A percentile compares a stretch with the other conserved stretches of the same genome.
phyloP scores from a whole-genome alignment of 768 basidiomycete genomes.

The Podaxis sp. region DNA sequence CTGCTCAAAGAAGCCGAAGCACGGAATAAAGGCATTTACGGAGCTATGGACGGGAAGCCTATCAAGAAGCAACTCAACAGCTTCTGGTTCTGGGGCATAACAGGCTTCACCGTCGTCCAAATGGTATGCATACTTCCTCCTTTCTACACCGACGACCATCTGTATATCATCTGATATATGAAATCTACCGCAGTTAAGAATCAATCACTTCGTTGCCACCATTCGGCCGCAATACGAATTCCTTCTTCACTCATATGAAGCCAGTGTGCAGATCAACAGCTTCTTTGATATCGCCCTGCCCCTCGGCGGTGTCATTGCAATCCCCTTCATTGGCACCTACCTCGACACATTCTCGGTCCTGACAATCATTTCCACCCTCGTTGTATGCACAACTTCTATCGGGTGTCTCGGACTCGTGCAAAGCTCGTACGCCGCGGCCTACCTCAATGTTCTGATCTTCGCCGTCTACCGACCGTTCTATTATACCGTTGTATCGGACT shows the following conservation, averaged over 20 bases:
- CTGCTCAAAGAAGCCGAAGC: background rate
- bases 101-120: conserved; percentile 3
- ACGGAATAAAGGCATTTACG: conserved; percentile 2
- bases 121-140: background rate
- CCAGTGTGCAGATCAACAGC: background rate
- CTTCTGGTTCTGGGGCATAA: conserved; percentile 9
- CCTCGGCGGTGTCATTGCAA: background rate
- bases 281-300: conserved; percentile 4
- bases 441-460: conserved; percentile 7
- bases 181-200: background rate
- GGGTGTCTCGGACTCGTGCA: conserved; percentile 5
- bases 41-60: conserved; percentile 6
- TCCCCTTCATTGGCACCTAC: conserved; percentile 11
- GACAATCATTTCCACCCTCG: conserved; percentile 4
- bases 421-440: background rate
- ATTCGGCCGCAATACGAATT: conserved; percentile 6
- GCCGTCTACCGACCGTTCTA: conserved; percentile 9
- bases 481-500: conserved; percentile 7
- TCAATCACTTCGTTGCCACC: conserved; percentile 12
- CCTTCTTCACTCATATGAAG: conserved; percentile 7
- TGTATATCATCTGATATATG: background rate
- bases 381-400: conserved; percentile 3
- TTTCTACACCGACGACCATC: background rate
- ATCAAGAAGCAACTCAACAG: background rate
- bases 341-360: conserved; percentile 4